These are phyloP conservation scores for Colletotrichum euphorbiae DNA, from an alignment of 2,329 filamentous ascomycete genomes.

Conservation along the genomic window DNA sequence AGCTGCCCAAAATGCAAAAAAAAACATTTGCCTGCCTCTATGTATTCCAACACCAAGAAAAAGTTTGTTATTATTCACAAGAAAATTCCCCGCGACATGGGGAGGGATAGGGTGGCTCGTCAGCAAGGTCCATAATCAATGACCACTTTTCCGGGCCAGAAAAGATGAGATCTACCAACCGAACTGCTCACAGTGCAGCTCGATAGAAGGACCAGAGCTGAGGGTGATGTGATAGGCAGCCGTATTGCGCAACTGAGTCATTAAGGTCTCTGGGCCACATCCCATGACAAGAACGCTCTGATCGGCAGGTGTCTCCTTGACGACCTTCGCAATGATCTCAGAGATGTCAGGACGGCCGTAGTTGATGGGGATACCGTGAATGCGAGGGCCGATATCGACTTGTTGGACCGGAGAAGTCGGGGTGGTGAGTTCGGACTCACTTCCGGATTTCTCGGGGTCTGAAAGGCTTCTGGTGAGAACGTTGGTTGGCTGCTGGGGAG, in stretches of 20 bases:
- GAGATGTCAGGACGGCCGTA: constrained; percentile 53
- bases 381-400: constrained; percentile 1
- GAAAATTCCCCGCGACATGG: neutral
- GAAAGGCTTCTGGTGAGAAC: constrained; percentile 35
- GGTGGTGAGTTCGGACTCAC: constrained; percentile 40
- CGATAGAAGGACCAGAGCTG: constrained; percentile 55
- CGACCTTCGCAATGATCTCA: constrained; percentile 48
- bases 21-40: constrained; percentile 9
- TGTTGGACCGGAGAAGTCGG: constrained; percentile 30
- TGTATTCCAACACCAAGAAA: constrained; percentile 22
- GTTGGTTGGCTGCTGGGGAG: constrained; percentile 24
- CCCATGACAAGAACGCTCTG: constrained; percentile 56
- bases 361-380: constrained; percentile 43
- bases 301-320: constrained; percentile 45
- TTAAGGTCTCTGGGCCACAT: constrained; percentile 59
- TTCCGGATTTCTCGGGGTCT: constrained; percentile 41
- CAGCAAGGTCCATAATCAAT: neutral
- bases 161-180: constrained; percentile 50
- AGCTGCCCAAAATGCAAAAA: constrained; percentile 12
- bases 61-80: constrained; percentile 22
- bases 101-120: too few species aligned
- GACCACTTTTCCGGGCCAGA: neutral
- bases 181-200: constrained; percentile 62
- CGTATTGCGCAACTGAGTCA: constrained; percentile 55
- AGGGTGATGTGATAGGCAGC: constrained; percentile 52